Percentiles rank a stretch among this genome's conserved stretches.
These are phyloP conservation scores for Microthlaspi erraticum DNA, from an alignment of 345 rosid genomes.

Conservation along the genomic window DNA sequence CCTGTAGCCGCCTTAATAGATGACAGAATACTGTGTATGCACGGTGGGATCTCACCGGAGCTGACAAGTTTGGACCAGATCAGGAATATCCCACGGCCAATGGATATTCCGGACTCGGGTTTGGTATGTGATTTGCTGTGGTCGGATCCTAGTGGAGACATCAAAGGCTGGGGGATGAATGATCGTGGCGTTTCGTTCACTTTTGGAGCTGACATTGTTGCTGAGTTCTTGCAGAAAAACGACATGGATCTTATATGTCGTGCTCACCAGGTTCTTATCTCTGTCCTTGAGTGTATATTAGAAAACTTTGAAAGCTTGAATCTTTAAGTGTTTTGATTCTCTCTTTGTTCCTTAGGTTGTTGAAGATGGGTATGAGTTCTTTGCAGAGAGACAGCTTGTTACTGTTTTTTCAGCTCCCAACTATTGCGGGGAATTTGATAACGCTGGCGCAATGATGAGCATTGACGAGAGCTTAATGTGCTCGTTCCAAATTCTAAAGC, in stretches of 20 bases:
- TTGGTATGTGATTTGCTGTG: conserved; percentile 92
- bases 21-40: conserved; percentile 94
- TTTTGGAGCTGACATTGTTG: conserved; percentile 80
- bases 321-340: conserved; percentile 1
- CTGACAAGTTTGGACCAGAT: conserved; percentile 73
- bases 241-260: conserved; percentile 97
- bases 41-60: conserved; percentile 95
- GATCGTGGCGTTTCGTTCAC: conserved; percentile 93
- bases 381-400: conserved; percentile 85
- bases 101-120: conserved; percentile 88
- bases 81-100: conserved; percentile 72
- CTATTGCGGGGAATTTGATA: conserved; percentile 94
- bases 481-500: conserved; percentile 91
- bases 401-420: conserved; percentile 93
- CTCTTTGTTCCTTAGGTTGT: conserved; percentile 61
- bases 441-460: conserved; percentile 96
- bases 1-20: conserved; percentile 90
- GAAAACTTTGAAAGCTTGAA: background rate
- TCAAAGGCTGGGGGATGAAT: conserved; percentile 88
- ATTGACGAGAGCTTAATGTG: conserved; percentile 94
- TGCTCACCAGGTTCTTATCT: conserved; percentile 73
- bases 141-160: conserved; percentile 89
- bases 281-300: background rate
- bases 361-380: conserved; percentile 94
- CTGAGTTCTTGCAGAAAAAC: conserved; percentile 68